Conservation (phyloP, 371 early-diverging fungal genomes). For the Mycotypha africana region DNA sequence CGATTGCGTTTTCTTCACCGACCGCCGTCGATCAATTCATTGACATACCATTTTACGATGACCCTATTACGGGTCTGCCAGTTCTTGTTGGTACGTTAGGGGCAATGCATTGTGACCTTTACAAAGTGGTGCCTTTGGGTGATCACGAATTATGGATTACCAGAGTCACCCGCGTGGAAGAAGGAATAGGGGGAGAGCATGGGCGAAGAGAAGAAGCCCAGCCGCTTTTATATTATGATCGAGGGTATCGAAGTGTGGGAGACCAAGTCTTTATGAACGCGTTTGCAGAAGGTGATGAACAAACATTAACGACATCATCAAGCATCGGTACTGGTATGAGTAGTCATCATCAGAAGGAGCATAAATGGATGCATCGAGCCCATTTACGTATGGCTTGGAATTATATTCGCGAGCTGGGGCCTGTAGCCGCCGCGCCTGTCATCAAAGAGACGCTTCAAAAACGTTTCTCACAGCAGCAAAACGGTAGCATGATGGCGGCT, state of each 20-base stretch:
- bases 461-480: slow-evolving; percentile 40
- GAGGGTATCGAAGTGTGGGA: slow-evolving; percentile 58
- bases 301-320: slow-evolving; percentile 5
- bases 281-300: slow-evolving; percentile 28
- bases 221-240: slow-evolving; percentile 63
- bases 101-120: slow-evolving; percentile 54
- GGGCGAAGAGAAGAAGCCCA: slow-evolving; percentile 38
- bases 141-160: slow-evolving; percentile 70
- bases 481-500: no score
- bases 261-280: slow-evolving; percentile 54
- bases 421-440: slow-evolving; percentile 30
- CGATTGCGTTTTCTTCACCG: slow-evolving; percentile 62
- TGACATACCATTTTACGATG: slow-evolving; percentile 48
- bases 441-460: slow-evolving; percentile 40
- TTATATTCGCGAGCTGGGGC: slow-evolving; percentile 42
- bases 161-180: slow-evolving; percentile 50
- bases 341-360: no score
- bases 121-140: slow-evolving; percentile 48
- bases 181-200: slow-evolving; percentile 48
- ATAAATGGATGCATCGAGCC: slow-evolving; percentile 57
- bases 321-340: slow-evolving; percentile 18
- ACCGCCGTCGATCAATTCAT: slow-evolving; percentile 49
- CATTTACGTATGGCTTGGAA: slow-evolving; percentile 64
- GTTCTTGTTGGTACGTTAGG: slow-evolving; percentile 59
- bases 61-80: slow-evolving; percentile 48